These are phyloP conservation scores for Syzygium grande DNA, from an alignment of 345 rosid genomes.

Conservation along the genomic window DNA sequence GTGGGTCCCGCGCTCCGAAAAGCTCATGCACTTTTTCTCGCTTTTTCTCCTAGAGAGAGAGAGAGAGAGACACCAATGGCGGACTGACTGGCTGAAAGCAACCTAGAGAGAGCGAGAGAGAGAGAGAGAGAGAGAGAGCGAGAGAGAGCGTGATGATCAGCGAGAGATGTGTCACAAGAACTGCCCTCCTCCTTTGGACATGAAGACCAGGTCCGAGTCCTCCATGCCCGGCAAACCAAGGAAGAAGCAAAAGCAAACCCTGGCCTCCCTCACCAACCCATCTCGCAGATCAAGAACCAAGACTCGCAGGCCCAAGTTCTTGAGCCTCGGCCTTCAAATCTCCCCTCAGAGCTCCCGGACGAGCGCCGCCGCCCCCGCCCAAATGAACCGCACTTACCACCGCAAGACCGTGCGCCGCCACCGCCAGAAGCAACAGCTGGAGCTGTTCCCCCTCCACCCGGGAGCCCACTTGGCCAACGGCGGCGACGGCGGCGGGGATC, in stretches of 20 bases:
- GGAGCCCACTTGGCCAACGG: slow-evolving; percentile 4
- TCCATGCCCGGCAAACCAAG: not conserved
- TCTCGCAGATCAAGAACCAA: slow-evolving; percentile 48
- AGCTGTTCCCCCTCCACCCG: slow-evolving; percentile 40
- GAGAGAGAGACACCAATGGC: not conserved
- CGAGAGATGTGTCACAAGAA: slow-evolving; percentile 16
- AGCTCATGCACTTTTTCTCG: not conserved
- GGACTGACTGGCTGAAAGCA: not conserved
- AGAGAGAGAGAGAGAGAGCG: not conserved
- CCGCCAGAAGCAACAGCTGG: slow-evolving; percentile 14
- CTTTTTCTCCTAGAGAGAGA: not conserved
- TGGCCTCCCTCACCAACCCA: not conserved
- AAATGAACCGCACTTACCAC: not conserved
- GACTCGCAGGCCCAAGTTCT: slow-evolving; percentile 57
- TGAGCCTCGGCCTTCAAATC: slow-evolving; percentile 47
- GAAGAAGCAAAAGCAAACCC: not conserved
- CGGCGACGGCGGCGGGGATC: slow-evolving; percentile 7
- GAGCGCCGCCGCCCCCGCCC: not conserved
- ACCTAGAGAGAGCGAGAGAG: not conserved
- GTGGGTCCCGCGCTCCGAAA: not conserved
- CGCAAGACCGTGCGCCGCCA: not conserved
- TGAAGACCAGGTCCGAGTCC: not conserved
- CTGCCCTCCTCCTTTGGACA: not conserved
- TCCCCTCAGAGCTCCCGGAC: slow-evolving; percentile 8
- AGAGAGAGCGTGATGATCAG: not conserved